These are phyloP conservation scores for Diutina pseudorugosa DNA, from an alignment of 1,139 yeast genomes.

Conservation along the genomic window DNA sequence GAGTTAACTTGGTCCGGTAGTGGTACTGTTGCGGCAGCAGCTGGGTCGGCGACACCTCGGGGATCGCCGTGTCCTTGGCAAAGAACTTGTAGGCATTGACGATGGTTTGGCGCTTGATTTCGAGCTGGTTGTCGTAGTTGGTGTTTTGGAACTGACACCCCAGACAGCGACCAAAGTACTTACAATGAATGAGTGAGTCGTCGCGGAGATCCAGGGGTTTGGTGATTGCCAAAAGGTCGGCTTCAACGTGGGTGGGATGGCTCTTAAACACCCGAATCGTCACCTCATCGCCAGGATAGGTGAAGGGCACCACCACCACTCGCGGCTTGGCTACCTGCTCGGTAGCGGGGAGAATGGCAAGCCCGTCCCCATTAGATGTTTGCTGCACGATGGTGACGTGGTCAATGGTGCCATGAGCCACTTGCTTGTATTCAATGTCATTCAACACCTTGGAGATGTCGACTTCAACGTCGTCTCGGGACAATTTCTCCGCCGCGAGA, in stretches of 20 bases:
- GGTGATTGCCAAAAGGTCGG: conserved; percentile 52
- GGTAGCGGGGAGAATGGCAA: conserved; percentile 36
- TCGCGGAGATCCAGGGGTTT: conserved; percentile 37
- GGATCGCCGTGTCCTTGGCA: conserved; percentile 44
- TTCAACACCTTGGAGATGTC: conserved; percentile 58
- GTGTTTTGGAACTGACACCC: conserved; percentile 92
- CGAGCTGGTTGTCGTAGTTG: conserved; percentile 58
- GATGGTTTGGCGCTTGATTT: conserved; percentile 62
- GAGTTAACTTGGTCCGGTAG: conserved; percentile 88
- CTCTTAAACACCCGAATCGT: conserved; percentile 64
- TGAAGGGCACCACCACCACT: conserved; percentile 64
- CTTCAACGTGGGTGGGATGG: conserved; percentile 62
- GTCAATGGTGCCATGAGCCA: conserved; percentile 47
- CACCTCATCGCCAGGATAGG: conserved; percentile 76
- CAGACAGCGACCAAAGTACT: conserved; percentile 37
- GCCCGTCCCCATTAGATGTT: conserved; percentile 73
- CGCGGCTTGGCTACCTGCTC: conserved; percentile 40
- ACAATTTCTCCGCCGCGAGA: conserved; percentile 29
- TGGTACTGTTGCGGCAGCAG: conserved; percentile 67
- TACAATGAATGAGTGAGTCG: conserved; percentile 31
- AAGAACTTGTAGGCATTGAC: conserved; percentile 72
- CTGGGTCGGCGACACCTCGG: conserved; percentile 53
- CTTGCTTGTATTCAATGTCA: conserved; percentile 35
- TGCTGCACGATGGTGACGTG: conserved; percentile 47
- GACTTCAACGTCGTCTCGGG: conserved; percentile 37